Evolutionary conservation across 2,329 filamentous ascomycete genomes (phyloP), one percentile per base, ranked within the genome.

Genomic region (Chaetomiaceae sp.): DNA sequence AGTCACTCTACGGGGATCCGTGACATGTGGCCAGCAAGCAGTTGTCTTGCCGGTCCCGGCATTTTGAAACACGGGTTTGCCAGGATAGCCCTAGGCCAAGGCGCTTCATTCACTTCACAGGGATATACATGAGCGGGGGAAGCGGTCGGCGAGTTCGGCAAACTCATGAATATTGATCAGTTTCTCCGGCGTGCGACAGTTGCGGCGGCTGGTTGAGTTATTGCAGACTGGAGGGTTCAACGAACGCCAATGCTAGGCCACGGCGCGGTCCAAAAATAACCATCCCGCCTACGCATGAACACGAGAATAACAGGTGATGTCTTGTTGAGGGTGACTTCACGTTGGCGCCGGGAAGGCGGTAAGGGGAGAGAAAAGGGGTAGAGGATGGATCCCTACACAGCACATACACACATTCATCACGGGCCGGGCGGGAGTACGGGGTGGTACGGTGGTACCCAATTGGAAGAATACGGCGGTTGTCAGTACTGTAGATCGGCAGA

Each of bases 251-350:
- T 18, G 27, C 47, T 21, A 21, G 29, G 47, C 36, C 14, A 32
- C 29, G 34, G n/a, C 23, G 27, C 14, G n/a, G 38, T 43, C 50
- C 41, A 48, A 53, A 50, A 47, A 47, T 50, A 56, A 30, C 37
- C 10, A n/a, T 42, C 27, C 29, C 25, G 20, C 13, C 13, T 21
- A 1, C 21, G 33, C 41, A 45, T 45, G 23, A 45, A 34, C 37
- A 30, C 21, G 45, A 5, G 5, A 16, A 38, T 21, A 25, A 40
- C 25, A 6, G 25, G 18, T 2, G 29, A 21, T 32, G 8, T 32
- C 16, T 13, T 4, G 3, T 32, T 30, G 23, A 18, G 20, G 18
- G 30, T 23, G 38, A 37, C 34, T 32, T 20, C 18, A 14, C 32
- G 27, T 18, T 33, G 20, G 27, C 4, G 34, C 13, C 18, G 33